Evolutionary conservation across 192 early-diverging fungal species (phyloP), one percentile per base, ranked within the genome.

Genomic region (Coemansia sp.): DNA sequence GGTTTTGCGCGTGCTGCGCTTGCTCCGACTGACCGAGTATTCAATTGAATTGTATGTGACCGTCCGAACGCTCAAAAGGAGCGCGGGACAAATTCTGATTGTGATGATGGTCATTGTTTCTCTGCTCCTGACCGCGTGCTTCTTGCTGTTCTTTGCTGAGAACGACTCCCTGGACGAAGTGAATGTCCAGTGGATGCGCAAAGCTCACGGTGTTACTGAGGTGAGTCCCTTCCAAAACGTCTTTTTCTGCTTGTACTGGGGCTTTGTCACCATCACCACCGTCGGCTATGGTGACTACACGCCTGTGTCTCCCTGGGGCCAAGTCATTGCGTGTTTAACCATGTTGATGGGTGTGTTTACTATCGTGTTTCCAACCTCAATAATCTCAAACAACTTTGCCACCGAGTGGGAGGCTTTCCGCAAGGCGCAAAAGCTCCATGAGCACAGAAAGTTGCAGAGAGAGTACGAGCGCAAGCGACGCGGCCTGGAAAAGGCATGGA

Each of bases 301-400:
- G 40, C 85, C 85, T 0, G 70, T 71, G n/a, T 82, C 85, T 28
- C 67, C 68, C 3, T 63, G 66, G 67, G 85, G 85, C 61, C 76
- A 78, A 52, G 67, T 84, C 3, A 72, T 86, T 35, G 74, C 83
- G 0, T 72, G 69, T 21, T 10, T 83, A 29, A 85, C 85, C 13
- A 86, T 86, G 84, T 46, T 82, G 21, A 67, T 80, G 59, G 85
- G 85, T 35, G 76, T 86, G 58, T 73, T 84, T n/a, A 80, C 77
- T 4, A 81, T 86, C 56, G 85, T 81, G 53, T 70, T 86, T 40
- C 85, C 84, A 31, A 83, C 85, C 4, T 83, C 83, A 2, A 86
- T 86, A 43, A 84, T 86, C 21, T 82, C 83, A 3, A 84, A 81
- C 57, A 84, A 84, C 63, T 85, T 86, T 67, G 72, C 73, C 7